A percentile compares a stretch with the other conserved stretches of the same genome.
Evolutionary conservation across 139 green algal species (phyloP).

Genomic region (Coelastrella sp.): DNA sequence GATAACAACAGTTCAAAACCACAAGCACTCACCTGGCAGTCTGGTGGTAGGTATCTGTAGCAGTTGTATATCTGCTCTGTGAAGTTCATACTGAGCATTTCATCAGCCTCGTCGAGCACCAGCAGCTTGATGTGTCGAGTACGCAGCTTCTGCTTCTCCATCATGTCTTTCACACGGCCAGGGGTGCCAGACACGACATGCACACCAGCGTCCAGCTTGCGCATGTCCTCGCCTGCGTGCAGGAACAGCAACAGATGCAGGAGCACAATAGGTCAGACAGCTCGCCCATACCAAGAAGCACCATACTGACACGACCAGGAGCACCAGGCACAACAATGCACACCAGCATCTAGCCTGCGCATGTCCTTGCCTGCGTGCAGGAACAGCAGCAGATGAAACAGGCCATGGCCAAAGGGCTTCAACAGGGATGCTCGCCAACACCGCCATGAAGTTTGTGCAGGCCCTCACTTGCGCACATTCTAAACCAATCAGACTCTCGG

Average conservation of each 20-base stretch:
- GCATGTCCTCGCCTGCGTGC: constrained; percentile 92
- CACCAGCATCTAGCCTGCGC: constrained; percentile 91
- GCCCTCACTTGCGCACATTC: constrained; percentile 82
- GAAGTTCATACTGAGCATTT: constrained; percentile 99
- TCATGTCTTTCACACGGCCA: constrained; percentile 99
- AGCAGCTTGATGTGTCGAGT: constrained; percentile 80
- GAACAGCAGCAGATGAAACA: background rate
- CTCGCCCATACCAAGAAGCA: background rate
- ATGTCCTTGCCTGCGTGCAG: constrained; percentile 91
- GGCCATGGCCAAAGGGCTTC: constrained; percentile 49
- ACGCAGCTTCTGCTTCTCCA: constrained; percentile 86
- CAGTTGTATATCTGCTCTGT: constrained; percentile 99
- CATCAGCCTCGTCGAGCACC: constrained; percentile 96
- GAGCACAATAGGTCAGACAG: background rate
- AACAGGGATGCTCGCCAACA: constrained; percentile 93
- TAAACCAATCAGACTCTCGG: no score
- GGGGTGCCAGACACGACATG: constrained; percentile 97
- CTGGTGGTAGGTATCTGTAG: constrained; percentile 78
- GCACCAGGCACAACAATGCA: constrained; percentile 96
- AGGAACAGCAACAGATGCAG: background rate
- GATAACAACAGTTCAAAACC: background rate
- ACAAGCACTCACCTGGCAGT: constrained; percentile 21
- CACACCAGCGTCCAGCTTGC: constrained; percentile 93
- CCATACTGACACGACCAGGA: constrained; percentile 77
- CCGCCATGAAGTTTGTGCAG: constrained; percentile 94